Evolutionary conservation across 805 yeast species (phyloP).

Genomic region (Wickerhamomyces ciferrii): DNA sequence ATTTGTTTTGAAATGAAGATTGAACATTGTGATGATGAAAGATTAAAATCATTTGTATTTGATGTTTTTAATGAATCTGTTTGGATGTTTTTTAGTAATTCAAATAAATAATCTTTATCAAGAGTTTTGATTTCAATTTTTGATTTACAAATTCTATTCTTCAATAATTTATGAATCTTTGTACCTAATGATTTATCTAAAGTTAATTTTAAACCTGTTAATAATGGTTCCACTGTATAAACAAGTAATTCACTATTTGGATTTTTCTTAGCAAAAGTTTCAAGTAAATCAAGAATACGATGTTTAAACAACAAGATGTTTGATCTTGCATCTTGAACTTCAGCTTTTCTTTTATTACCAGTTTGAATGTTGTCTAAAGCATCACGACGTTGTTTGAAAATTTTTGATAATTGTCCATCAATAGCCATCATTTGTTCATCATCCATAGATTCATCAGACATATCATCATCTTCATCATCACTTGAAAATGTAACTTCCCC

Average conservation of each 20-base stretch:
- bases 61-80: slow-evolving; percentile 28
- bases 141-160: slow-evolving; percentile 50
- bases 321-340: slow-evolving; percentile 74
- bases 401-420: slow-evolving; percentile 76
- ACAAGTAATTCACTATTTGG: slow-evolving; percentile 30
- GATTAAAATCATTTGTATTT: slow-evolving; percentile 29
- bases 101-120: slow-evolving; percentile 19
- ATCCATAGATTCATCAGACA: slow-evolving; percentile 81
- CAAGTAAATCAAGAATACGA: slow-evolving; percentile 73
- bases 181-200: slow-evolving; percentile 65
- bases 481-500: slow-evolving; percentile 35
- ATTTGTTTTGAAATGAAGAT: slow-evolving; percentile 58
- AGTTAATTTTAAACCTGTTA: slow-evolving; percentile 60
- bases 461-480: slow-evolving; percentile 46
- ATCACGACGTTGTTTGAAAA: slow-evolving; percentile 77
- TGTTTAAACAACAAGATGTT: slow-evolving; percentile 75
- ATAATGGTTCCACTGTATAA: slow-evolving; percentile 46
- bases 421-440: slow-evolving; percentile 96
- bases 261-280: slow-evolving; percentile 42
- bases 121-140: slow-evolving; percentile 23
- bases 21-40: slow-evolving; percentile 56
- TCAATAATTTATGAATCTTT: slow-evolving; percentile 70
- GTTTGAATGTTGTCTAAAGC: slow-evolving; percentile 49
- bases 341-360: slow-evolving; percentile 66
- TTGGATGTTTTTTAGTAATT: slow-evolving; percentile 37